Evolutionary conservation across 2,329 filamentous ascomycete species (phyloP), one percentile per base, ranked within the genome.

Genomic region (Fusarium fujikuroi): DNA sequence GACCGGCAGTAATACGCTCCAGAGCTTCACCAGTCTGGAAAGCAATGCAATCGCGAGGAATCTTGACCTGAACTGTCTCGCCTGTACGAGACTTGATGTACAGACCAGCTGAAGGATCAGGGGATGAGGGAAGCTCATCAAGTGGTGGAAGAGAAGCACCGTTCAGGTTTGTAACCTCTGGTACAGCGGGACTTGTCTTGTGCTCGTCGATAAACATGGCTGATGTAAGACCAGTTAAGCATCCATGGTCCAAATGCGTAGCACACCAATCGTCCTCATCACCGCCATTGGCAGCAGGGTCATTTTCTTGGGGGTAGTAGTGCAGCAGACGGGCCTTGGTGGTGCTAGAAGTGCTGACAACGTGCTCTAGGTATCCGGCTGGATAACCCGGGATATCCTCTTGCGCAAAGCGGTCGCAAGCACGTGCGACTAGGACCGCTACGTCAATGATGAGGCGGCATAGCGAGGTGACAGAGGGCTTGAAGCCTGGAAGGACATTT

Each of bases 1-100:
- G 91, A 15, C 96, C 96, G n/a, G 89, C 86, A 0, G 95, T 98
- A 80, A 99, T 98, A 65, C 94, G 87, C 83, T 98, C 92, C 57
- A 99, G 85, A 2, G 95, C 92, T 84, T 98, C 94, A 5, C 95
- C 96, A 0, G 95, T 99, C 85, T 99, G 95, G 81, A 99, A 99
- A 2, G 94, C 96, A 56, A 99, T 92, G 81, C 94, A 96, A 80
- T 97, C 95, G 46, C 91, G 88, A 3, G 95, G 96, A 73, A 99
- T 98, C 79, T 92, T 91, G 75, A 98, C 94, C 82, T 98, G 96
- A n/a, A 95, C 92, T 3, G 93, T 92, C 67, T 92, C 86, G 5
- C 94, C 95, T 1, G 91, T 90, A 49, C 96, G 92, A 36, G 95
- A 95, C 81, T 93, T 92, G 83, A 98, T 97, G 85, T 98, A 98